Percentiles rank a stretch among this genome's conserved stretches.
Conservation (phyloP, 2,329 filamentous ascomycete species). For the Periconia digitata region DNA sequence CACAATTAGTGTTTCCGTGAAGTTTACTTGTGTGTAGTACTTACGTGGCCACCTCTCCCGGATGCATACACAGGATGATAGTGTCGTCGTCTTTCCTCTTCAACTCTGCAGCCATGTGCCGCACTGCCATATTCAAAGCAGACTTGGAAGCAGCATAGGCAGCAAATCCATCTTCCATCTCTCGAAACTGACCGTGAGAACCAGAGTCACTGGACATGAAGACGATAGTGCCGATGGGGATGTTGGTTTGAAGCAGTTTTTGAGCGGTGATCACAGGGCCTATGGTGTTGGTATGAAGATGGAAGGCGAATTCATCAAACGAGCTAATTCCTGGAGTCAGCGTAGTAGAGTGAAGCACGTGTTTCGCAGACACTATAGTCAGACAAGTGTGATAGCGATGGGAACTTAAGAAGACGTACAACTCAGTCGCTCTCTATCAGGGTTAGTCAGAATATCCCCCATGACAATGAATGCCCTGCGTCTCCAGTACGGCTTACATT, state of each 20-base stretch:
- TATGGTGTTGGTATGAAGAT: constrained; percentile 61
- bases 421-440: constrained; percentile 53
- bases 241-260: constrained; percentile 51
- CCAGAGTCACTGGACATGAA: constrained; percentile 62
- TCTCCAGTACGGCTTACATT: constrained; percentile 47
- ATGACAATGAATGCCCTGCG: constrained; percentile 12
- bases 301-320: constrained; percentile 56
- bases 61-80: constrained; percentile 58
- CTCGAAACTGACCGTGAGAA: constrained; percentile 53
- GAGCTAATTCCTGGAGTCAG: constrained; percentile 40
- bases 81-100: constrained; percentile 53
- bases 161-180: constrained; percentile 61
- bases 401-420: constrained; percentile 43
- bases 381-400: constrained; percentile 16
- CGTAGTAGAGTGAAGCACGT: too few species aligned
- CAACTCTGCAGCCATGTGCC: constrained; percentile 59
- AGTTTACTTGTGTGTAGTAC: constrained; percentile 7
- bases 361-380: too few species aligned
- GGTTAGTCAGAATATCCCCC: constrained; percentile 20
- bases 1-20: background rate
- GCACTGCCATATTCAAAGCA: constrained; percentile 58
- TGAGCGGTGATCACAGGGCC: constrained; percentile 61
- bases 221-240: constrained; percentile 53
- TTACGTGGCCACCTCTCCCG: constrained; percentile 58
- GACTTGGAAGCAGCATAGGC: constrained; percentile 61